Evolutionary conservation across 2,329 filamentous ascomycete species (phyloP), one percentile per base, ranked within the genome.

Genomic region (Trichoderma harzianum): DNA sequence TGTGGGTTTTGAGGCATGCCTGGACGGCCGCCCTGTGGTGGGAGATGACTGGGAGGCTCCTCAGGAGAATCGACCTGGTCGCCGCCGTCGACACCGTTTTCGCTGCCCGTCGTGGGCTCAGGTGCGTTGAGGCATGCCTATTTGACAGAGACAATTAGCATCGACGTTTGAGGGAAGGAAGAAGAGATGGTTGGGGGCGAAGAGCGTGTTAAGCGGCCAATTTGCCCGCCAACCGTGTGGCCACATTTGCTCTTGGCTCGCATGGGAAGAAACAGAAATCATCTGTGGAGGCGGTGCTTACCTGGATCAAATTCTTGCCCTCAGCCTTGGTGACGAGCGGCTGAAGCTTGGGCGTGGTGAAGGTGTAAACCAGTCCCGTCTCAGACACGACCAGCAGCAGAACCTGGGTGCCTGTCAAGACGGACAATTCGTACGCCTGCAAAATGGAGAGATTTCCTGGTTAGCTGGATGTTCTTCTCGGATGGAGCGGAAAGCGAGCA

Each of bases 271-370:
- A 24, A 34, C n/a, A 32, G 34, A 16, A 63, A 36, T 34, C 12
- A 12, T 30, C 28, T 8, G 21, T 11, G 43, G 14, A 51, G 32
- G 57, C 36, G 47, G 70, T 62, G 58, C 90, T 75, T 89, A 98
- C 96, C 91, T 99, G 96, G 77, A 99, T 98, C 76, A 99, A 86
- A 82, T 99, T 99, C 89, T 99, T 99, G 85, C 96, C 96, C 84
- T 98, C 96, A 21, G 96, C 92, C 86, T 98, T 98, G 74, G 96
- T 99, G 77, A 98, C 96, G 69, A 99, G 90, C 74, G 96, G 96
- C 85, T 98, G 96, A 71, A 99, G 90, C 87, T 99, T 99, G 24
- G 96, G 96, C 18, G 96, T 99, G 60, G 95, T 98, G 83, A 98
- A 98, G 73, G 95, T 98, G 84, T 98, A 98, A 78, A 98, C 95